A percentile compares a stretch with the other conserved stretches of the same genome.
phyloP scores from a whole-genome alignment of 2,329 filamentous ascomycete genomes.

The Chrysoporthe austroafricana region DNA sequence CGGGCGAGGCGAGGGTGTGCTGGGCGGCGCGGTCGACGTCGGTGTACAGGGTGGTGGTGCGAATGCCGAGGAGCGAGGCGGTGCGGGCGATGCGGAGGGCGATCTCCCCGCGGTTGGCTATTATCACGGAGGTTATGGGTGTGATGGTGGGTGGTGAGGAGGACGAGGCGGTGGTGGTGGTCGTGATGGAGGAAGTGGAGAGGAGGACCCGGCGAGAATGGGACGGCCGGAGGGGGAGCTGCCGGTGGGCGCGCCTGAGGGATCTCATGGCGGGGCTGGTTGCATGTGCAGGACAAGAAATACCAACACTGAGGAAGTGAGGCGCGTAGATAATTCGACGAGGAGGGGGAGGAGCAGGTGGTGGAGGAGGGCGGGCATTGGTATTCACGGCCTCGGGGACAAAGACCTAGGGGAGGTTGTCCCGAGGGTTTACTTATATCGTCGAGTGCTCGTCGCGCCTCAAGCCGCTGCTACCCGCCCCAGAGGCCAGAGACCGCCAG shows the following conservation, averaged over 20 bases:
- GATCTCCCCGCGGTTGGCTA: slow-evolving; percentile 97
- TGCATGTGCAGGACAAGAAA: not conserved
- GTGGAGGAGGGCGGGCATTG: not conserved
- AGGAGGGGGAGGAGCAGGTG: not conserved
- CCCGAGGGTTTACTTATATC: not conserved
- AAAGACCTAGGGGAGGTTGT: not conserved
- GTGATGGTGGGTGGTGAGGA: slow-evolving; percentile 41
- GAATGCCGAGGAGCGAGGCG: slow-evolving; percentile 84
- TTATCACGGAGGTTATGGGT: slow-evolving; percentile 79
- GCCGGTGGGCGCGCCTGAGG: slow-evolving; percentile 55
- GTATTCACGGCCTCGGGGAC: not conserved
- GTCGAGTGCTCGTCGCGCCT: slow-evolving; percentile 5
- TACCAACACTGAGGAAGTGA: not conserved
- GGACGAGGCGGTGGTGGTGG: slow-evolving; percentile 39
- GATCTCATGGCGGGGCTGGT: slow-evolving; percentile 52
- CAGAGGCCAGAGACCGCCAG: slow-evolving; percentile 17
- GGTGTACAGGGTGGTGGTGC: slow-evolving; percentile 93
- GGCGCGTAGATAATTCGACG: too few relatives aligned
- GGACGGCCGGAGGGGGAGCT: slow-evolving; percentile 42
- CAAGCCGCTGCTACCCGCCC: slow-evolving; percentile 28
- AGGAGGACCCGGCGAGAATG: slow-evolving; percentile 23
- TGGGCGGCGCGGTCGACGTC: slow-evolving; percentile 86
- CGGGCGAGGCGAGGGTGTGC: slow-evolving; percentile 83
- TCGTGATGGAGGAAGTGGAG: slow-evolving; percentile 39
- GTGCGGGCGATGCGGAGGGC: slow-evolving; percentile 91